Evolutionary conservation across 1,284 basidiomycete genomes (phyloP), one percentile per base, ranked within the genome.

Genomic region (Garcileccinum viscosum): DNA sequence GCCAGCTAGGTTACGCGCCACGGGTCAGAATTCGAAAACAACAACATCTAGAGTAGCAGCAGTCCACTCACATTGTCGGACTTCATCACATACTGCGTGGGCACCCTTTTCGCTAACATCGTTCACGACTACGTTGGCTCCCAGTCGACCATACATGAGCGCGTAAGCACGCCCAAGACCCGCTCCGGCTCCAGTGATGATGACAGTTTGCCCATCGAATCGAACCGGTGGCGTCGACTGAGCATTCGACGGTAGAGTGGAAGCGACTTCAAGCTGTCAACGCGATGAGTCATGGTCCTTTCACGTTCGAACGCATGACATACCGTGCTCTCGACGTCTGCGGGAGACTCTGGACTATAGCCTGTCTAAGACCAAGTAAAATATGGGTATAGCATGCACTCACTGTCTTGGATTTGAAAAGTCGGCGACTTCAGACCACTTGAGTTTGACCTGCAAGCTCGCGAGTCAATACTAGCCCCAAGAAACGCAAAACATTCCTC

Each of bases 81-180:
- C 90, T 81, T 99, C 97, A 38, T 93, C 88, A 32, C 96, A 96
- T 8, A 99, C 97, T 17, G 88, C 84, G 53, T 90, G 88, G 14
- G 96, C 96, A 30, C 89, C 91, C 76, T 95, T 94, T 78, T 94
- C 93, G 78, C 87, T 95, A 68, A 99, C 93, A 79, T 99, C 98
- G 81, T 99, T 99, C 70, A 99, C 90, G 56, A 99, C 95, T 42
- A 99, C 95, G 77, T 98, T 99, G 30, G 96, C 97, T 38, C 98
- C 98, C 6, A 97, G 88, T 71, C 89, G 90, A 56, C 88, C 95
- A 77, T 94, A 99, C 92, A 98, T 94, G 68, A 93, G 85, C 0
- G 98, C 95, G 80, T 99, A 98, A 6, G 91, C 90, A 61, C 96
- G 91, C 33, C 98, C 98, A 40, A 99, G 91, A 68, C 96, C 97